Evolutionary conservation across 495 filamentous ascomycete species (phyloP).

Genomic region (Thermothielavioides terrestris): DNA sequence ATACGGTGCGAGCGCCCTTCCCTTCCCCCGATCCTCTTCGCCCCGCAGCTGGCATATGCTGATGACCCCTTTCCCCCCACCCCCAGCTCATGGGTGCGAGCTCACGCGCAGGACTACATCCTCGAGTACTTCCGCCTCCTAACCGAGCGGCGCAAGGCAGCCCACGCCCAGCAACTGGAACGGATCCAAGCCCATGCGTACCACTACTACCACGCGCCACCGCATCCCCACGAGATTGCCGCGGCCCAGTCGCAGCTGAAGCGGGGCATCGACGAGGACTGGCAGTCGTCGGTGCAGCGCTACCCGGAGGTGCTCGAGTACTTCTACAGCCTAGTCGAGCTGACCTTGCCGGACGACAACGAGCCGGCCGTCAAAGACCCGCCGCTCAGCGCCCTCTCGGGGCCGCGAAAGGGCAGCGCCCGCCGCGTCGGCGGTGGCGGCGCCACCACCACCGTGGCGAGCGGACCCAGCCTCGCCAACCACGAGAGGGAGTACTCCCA

Average conservation of each 20-base stretch:
- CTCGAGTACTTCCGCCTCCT: conserved; percentile 57
- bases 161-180: conserved; percentile 47
- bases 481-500: conserved; percentile 24
- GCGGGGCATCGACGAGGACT: conserved; percentile 65
- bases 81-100: conserved; percentile 56
- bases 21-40: not conserved
- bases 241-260: conserved; percentile 53
- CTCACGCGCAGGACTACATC: conserved; percentile 61
- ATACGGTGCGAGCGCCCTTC: conserved; percentile 46
- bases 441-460: conserved; percentile 22
- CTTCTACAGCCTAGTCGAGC: conserved; percentile 56
- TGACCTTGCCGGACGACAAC: conserved; percentile 48
- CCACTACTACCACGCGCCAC: conserved; percentile 47
- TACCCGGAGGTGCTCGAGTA: conserved; percentile 70
- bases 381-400: conserved; percentile 44
- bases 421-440: conserved; percentile 25
- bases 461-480: conserved; percentile 23
- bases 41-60: too few species aligned
- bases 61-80: too few species aligned
- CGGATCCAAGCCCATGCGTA: conserved; percentile 49
- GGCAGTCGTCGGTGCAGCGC: conserved; percentile 56
- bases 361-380: conserved; percentile 47
- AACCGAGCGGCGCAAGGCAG: conserved; percentile 50
- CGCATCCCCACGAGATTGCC: conserved; percentile 49
- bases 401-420: conserved; percentile 35